Conservation (phyloP, 169 alveolate species). For the Eimeria acervulina region DNA sequence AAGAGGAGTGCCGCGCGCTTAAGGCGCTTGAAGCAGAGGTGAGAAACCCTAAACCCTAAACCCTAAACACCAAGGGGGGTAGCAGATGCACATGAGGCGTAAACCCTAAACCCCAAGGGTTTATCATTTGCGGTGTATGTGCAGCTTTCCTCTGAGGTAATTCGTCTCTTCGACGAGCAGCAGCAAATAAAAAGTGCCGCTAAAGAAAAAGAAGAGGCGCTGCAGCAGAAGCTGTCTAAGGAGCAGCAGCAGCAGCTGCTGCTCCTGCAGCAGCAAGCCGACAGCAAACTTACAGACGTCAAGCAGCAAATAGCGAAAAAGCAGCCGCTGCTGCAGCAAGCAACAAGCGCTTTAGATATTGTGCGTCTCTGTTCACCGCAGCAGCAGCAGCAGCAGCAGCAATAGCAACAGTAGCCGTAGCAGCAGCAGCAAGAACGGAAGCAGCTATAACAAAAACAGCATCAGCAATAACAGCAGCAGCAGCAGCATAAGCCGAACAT, state of each 20-base stretch:
- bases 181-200: not conserved
- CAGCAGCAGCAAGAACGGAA: not conserved
- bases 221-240: constrained; percentile 40
- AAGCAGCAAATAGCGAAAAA: constrained; percentile 52
- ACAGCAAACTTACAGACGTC: constrained; percentile 44
- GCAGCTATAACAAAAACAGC: not conserved
- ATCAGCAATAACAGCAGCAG: not conserved
- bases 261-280: constrained; percentile 59
- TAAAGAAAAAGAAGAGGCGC: not conserved
- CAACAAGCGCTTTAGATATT: constrained; percentile 47
- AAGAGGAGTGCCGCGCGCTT: constrained; percentile 32
- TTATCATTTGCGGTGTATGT: not conserved
- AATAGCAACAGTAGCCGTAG: too few relatives aligned
- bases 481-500: not conserved
- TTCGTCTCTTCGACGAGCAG: constrained; percentile 36
- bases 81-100: not conserved
- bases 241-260: constrained; percentile 52
- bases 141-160: constrained; percentile 44
- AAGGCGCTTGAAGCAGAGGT: not conserved
- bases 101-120: not conserved
- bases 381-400: not conserved
- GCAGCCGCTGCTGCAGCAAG: constrained; percentile 61
- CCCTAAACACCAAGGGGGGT: not conserved
- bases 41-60: constrained; percentile 23
- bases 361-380: not conserved